Percentiles rank a stretch among this genome's conserved stretches.
Conservation (phyloP, 106 monocot genomes). For the Chionographis japonica region DNA sequence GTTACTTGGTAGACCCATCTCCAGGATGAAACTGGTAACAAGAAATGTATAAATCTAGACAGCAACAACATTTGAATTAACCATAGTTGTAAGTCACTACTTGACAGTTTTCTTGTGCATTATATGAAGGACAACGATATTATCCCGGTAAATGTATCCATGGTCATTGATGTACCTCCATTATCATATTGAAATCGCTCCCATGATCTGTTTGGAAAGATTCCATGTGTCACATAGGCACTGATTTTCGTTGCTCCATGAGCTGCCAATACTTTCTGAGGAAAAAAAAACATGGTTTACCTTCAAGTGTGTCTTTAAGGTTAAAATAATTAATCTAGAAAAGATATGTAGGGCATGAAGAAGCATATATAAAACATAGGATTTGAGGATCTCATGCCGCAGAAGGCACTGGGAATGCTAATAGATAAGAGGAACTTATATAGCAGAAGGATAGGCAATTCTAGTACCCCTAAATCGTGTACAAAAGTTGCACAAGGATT, state of each 20-base stretch:
- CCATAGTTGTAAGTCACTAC: no score
- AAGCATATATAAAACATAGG: background rate
- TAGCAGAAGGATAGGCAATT: background rate
- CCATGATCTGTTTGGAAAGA: slow-evolving; percentile 81
- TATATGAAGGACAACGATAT: background rate
- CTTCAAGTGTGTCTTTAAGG: background rate
- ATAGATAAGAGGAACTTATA: background rate
- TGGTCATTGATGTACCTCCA: slow-evolving; percentile 52
- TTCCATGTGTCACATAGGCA: slow-evolving; percentile 93
- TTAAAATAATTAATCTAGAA: background rate
- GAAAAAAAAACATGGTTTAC: background rate
- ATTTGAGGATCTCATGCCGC: background rate
- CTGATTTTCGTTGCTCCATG: slow-evolving; percentile 89
- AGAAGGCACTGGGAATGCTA: background rate
- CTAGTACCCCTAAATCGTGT: background rate
- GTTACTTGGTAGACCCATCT: no score
- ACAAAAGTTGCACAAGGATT: background rate
- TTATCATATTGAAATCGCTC: slow-evolving; percentile 66
- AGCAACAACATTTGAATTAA: no score
- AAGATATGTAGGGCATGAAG: background rate
- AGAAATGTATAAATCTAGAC: no score
- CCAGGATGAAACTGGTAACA: no score
- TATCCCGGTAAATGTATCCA: background rate
- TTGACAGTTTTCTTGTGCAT: no score
- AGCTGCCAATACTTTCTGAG: slow-evolving; percentile 82